These are phyloP conservation scores for Pseudogymnoascus sp. DNA, from an alignment of 2,329 filamentous ascomycete genomes.

Conservation along the genomic window DNA sequence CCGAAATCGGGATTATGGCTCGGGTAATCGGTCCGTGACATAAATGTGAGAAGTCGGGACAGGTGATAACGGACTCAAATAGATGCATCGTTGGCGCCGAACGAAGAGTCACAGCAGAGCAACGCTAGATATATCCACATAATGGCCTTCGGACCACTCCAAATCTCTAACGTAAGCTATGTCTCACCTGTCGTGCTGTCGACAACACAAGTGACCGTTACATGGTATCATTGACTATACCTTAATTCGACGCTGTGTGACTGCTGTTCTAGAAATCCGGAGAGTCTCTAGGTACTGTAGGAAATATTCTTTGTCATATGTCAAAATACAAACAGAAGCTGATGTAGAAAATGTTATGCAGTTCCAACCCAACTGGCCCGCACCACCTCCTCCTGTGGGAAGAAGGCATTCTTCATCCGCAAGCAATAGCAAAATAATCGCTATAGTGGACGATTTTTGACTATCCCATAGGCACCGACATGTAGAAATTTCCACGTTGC, in stretches of 20 bases:
- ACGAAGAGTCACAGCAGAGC: not conserved
- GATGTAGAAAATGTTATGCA: not conserved
- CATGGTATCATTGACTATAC: not conserved
- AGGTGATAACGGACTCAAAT: not conserved
- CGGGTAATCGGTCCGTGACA: not conserved
- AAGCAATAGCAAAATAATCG: not conserved
- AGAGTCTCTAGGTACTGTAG: not conserved
- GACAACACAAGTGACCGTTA: not conserved
- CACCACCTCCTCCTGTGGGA: not conserved
- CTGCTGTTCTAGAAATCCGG: not conserved
- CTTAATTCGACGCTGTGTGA: not conserved
- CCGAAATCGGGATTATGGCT: not conserved
- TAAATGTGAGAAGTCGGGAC: not conserved
- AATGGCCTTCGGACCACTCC: not conserved
- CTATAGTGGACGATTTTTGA: not conserved
- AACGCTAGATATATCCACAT: not conserved
- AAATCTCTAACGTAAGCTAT: not conserved
- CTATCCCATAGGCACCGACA: not conserved
- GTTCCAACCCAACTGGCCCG: not conserved
- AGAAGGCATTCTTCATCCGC: not conserved
- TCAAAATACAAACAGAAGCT: not conserved
- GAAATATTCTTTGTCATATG: not conserved
- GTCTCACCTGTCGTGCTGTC: not conserved
- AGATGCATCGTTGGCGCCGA: not conserved
- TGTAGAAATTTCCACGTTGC: not conserved